Conservation (phyloP, 176 grass and related monocot species). For the Zea luxurians region DNA sequence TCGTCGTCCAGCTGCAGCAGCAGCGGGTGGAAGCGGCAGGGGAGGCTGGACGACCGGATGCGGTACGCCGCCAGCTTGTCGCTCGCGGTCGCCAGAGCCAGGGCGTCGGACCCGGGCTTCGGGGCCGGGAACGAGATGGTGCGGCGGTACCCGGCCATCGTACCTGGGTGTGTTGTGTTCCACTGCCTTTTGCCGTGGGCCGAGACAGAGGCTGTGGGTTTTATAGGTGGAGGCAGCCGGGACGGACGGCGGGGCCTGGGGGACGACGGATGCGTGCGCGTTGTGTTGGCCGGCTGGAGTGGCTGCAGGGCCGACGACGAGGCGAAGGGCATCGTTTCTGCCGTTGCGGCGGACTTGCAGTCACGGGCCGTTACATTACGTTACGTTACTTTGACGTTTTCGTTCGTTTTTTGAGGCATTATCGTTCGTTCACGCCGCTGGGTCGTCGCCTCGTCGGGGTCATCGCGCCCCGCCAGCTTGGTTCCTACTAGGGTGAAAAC, state of each 20-base stretch:
- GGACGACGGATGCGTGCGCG: conserved; percentile 8
- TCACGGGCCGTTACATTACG: background rate
- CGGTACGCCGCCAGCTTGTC: conserved; percentile 52
- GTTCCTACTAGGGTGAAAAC: too few species aligned
- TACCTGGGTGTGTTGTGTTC: background rate
- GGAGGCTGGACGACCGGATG: conserved; percentile 67
- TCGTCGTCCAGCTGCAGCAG: conserved; percentile 64
- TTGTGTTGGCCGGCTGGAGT: background rate
- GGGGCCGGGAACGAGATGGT: conserved; percentile 59
- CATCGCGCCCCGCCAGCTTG: too few species aligned
- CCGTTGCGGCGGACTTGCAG: conserved; percentile 14
- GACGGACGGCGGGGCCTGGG: too few species aligned
- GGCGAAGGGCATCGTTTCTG: background rate
- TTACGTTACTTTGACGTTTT: background rate
- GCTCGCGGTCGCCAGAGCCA: background rate
- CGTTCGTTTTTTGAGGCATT: too few species aligned
- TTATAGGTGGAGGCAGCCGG: background rate
- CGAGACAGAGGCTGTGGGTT: background rate
- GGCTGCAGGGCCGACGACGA: background rate
- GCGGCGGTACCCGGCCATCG: conserved; percentile 51
- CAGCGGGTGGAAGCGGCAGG: conserved; percentile 80
- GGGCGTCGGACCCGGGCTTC: background rate
- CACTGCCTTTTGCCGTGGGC: background rate
- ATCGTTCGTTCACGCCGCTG: too few species aligned
- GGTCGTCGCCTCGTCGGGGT: background rate